phyloP scores from a whole-genome alignment of 2,329 filamentous ascomycete species.

The Exophiala phaeomuriformis region DNA sequence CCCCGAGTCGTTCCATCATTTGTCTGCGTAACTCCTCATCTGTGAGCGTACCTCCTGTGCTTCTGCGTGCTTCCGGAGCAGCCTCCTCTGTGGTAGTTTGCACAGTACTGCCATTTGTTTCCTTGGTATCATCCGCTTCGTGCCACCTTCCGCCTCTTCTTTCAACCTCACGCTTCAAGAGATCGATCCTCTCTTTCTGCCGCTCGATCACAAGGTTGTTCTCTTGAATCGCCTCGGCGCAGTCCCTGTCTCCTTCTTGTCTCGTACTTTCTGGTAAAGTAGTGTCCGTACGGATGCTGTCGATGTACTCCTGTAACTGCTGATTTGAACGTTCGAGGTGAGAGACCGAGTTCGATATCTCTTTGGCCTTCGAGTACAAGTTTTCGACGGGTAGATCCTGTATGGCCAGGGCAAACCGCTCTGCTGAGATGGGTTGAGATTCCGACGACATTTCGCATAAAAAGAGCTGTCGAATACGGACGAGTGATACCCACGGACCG shows the following conservation, averaged over 20 bases:
- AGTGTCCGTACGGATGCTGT: constrained; percentile 26
- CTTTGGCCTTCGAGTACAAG: constrained; percentile 54
- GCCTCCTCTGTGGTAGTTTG: not conserved
- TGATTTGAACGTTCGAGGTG: constrained; percentile 53
- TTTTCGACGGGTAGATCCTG: constrained; percentile 51
- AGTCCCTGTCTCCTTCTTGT: constrained; percentile 42
- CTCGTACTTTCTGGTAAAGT: constrained; percentile 28
- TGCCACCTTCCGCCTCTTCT: constrained; percentile 50
- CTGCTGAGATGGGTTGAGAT: constrained; percentile 43
- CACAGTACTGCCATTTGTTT: constrained; percentile 13
- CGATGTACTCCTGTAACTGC: constrained; percentile 48
- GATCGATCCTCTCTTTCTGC: constrained; percentile 48
- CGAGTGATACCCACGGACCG: no score
- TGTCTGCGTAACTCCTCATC: constrained; percentile 38
- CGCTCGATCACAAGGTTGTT: constrained; percentile 51
- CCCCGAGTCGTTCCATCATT: constrained; percentile 33
- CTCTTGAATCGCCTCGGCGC: constrained; percentile 51
- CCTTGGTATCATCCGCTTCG: constrained; percentile 28
- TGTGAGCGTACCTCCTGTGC: constrained; percentile 32
- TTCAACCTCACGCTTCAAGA: constrained; percentile 51
- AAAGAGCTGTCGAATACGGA: no score
- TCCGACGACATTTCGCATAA: constrained; percentile 42
- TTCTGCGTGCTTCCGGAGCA: not conserved
- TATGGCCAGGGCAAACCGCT: constrained; percentile 50
- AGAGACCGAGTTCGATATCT: constrained; percentile 53